Evolutionary conservation across 148 eudicot genomes (phyloP).

Genomic region (Pharnaceum exiguum): DNA sequence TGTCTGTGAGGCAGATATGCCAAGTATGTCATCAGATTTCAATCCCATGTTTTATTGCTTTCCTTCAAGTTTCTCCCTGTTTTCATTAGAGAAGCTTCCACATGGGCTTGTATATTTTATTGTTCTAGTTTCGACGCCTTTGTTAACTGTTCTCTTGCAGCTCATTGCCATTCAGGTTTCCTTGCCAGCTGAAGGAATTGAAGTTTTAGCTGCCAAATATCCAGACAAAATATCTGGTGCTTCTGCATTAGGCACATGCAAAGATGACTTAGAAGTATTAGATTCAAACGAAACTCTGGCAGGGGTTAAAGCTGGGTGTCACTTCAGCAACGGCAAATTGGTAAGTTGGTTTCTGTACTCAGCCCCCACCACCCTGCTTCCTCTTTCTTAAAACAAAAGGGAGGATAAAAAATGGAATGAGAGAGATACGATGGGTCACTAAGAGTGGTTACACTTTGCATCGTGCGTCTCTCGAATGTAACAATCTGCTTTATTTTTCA

Average conservation of each 20-base stretch:
- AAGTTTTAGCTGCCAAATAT: conserved; percentile 40
- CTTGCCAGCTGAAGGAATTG: conserved; percentile 41
- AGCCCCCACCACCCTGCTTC: neutral
- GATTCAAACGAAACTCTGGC: conserved; percentile 43
- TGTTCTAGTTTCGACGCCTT: neutral
- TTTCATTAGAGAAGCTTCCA: neutral
- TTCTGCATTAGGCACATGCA: conserved; percentile 25
- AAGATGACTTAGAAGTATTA: conserved; percentile 41
- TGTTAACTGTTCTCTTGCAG: conserved; percentile 27
- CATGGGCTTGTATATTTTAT: neutral
- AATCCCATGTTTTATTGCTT: neutral
- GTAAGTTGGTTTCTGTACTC: conserved; percentile 30
- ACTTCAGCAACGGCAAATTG: conserved; percentile 38
- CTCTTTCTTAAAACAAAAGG: neutral
- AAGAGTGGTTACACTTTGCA: neutral
- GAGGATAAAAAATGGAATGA: neutral
- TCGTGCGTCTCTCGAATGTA: neutral
- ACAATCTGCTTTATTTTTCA: conserved; percentile 16
- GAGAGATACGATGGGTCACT: neutral
- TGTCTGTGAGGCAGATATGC: conserved; percentile 46
- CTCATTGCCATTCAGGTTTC: conserved; percentile 50
- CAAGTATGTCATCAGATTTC: conserved; percentile 34
- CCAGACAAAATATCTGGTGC: conserved; percentile 11
- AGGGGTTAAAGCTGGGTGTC: conserved; percentile 29
- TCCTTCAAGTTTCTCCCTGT: neutral